phyloP scores from a whole-genome alignment of 176 grass and related monocot genomes.

The Avena sativa region DNA sequence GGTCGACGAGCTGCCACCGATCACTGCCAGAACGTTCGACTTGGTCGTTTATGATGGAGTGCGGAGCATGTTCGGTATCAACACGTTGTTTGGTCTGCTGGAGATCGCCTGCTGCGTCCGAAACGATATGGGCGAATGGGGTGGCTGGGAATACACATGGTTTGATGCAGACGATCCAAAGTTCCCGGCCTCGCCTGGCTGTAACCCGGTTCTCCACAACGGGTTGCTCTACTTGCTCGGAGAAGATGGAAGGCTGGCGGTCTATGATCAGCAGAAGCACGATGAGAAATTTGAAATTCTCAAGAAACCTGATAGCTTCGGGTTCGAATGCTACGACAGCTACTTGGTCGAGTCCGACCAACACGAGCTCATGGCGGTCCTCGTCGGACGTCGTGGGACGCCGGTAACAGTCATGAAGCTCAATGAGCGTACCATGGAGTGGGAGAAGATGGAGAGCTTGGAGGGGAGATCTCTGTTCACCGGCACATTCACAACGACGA shows the following conservation, averaged over 20 bases:
- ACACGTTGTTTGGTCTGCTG: not conserved
- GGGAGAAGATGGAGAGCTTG: not conserved
- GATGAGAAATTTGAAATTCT: not conserved
- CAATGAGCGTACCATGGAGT: not conserved
- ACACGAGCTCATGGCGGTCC: not conserved
- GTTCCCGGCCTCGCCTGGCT: not conserved
- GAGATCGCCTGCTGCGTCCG: not conserved
- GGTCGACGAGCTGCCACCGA: not conserved
- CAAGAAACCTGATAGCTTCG: not conserved
- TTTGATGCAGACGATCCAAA: not conserved
- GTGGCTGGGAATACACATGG: not conserved
- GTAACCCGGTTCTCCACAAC: conserved; percentile 5
- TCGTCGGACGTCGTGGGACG: not conserved
- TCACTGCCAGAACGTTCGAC: not conserved
- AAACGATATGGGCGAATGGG: not conserved
- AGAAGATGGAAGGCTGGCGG: not conserved
- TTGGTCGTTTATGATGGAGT: conserved; percentile 8
- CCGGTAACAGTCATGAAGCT: not conserved
- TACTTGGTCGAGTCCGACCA: not conserved
- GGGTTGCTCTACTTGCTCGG: conserved; percentile 8
- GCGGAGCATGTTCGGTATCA: not conserved
- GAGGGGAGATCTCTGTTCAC: not conserved
- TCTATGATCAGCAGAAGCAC: not conserved
- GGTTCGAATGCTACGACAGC: not conserved
- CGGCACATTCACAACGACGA: not conserved